Conservation (phyloP, 176 grass and related monocot species). For the Musa acuminata region DNA sequence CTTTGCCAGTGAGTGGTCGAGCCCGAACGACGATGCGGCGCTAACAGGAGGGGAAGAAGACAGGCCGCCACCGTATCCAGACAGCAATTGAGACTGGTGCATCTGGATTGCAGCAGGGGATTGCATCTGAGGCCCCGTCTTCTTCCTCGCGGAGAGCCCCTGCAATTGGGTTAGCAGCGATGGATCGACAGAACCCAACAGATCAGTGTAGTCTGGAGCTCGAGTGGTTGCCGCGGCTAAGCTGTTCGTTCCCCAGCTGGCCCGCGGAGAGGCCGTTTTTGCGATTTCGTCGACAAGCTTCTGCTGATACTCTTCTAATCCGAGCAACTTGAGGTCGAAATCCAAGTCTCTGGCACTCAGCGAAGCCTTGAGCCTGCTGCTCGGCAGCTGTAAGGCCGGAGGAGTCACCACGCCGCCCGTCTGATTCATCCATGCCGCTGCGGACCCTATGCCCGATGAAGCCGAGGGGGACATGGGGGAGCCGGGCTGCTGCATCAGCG, state of each 20-base stretch:
- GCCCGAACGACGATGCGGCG: conserved; percentile 6
- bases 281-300: conserved; percentile 15
- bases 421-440: conserved; percentile 2
- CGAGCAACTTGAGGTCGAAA: conserved; percentile 12
- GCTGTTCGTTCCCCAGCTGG: conserved; percentile 5
- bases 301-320: conserved; percentile 12
- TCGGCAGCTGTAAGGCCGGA: conserved; percentile 3
- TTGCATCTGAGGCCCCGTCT: conserved; percentile 9
- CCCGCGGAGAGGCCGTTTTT: not conserved
- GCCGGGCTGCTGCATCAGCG: conserved; percentile 5
- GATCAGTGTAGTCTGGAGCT: not conserved
- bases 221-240: not conserved
- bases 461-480: conserved; percentile 5
- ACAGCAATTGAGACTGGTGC: conserved; percentile 28
- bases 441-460: not conserved
- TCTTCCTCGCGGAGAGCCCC: conserved; percentile 7
- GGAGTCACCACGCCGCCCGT: not conserved
- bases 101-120: conserved; percentile 45
- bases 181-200: conserved; percentile 6
- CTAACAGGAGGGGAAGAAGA: not conserved
- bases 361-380: conserved; percentile 12
- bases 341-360: conserved; percentile 2
- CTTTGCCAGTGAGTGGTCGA: conserved; percentile 17
- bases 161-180: conserved; percentile 9
- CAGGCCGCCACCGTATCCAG: conserved; percentile 6